These are phyloP conservation scores for Entomophthora muscae DNA, from an alignment of 371 early-diverging fungal genomes.

Conservation along the genomic window DNA sequence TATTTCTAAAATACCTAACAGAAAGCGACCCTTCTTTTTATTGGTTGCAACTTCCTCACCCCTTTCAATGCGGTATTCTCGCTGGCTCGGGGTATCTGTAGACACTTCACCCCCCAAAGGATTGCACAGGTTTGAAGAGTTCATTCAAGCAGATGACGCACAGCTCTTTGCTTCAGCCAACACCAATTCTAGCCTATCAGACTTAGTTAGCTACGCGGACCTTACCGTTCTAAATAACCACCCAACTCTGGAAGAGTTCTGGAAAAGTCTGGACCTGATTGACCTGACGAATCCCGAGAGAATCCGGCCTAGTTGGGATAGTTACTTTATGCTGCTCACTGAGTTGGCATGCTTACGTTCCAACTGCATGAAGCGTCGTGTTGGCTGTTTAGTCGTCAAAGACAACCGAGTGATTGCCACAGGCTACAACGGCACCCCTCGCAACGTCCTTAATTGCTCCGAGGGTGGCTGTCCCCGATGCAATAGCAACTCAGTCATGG, in stretches of 20 bases:
- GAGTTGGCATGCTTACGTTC: slow-evolving; percentile 68
- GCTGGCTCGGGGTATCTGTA: slow-evolving; percentile 23
- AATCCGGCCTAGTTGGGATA: slow-evolving; percentile 83
- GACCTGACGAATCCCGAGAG: slow-evolving; percentile 49
- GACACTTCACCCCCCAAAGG: background rate
- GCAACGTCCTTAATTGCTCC: slow-evolving; percentile 77
- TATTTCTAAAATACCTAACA: slow-evolving; percentile 9
- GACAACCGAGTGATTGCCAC: slow-evolving; percentile 82
- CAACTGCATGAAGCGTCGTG: slow-evolving; percentile 95
- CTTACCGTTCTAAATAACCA: slow-evolving; percentile 39
- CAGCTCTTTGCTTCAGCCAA: slow-evolving; percentile 5
- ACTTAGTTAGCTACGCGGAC: slow-evolving; percentile 29
- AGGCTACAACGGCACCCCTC: slow-evolving; percentile 97
- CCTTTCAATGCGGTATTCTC: slow-evolving; percentile 34
- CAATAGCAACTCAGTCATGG: slow-evolving; percentile 62
- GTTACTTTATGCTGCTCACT: slow-evolving; percentile 93
- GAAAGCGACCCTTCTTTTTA: slow-evolving; percentile 78
- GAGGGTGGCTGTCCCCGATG: slow-evolving; percentile 92
- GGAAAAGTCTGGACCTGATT: slow-evolving; percentile 19
- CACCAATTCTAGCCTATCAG: slow-evolving; percentile 16
- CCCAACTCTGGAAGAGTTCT: slow-evolving; percentile 15
- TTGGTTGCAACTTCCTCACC: slow-evolving; percentile 74
- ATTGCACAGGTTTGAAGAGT: background rate
- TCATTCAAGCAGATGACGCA: slow-evolving; percentile 2
- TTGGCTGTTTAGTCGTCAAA: slow-evolving; percentile 89